Evolutionary conservation across 2,329 filamentous ascomycete genomes (phyloP).

Genomic region (Paracoccidioides brasiliensis): DNA sequence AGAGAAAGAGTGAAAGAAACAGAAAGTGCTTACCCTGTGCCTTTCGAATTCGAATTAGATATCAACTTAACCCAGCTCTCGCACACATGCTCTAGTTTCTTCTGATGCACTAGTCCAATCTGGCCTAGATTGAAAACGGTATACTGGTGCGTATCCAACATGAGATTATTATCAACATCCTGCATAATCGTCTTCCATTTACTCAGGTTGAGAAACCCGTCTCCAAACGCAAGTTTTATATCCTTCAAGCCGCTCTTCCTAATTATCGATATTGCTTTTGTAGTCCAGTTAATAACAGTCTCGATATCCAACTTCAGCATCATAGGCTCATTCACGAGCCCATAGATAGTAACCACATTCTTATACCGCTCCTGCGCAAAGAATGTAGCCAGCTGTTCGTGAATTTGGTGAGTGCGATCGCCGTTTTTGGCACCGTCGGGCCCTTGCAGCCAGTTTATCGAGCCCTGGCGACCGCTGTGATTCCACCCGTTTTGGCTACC

Average conservation of each 20-base stretch:
- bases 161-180: slow-evolving; percentile 51
- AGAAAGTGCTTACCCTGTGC: slow-evolving; percentile 43
- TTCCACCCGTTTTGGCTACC: slow-evolving; percentile 98
- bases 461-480: slow-evolving; percentile 72
- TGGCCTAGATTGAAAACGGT: slow-evolving; percentile 92
- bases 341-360: slow-evolving; percentile 85
- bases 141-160: slow-evolving; percentile 97
- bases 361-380: slow-evolving; percentile 88
- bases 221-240: slow-evolving; percentile 65
- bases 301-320: slow-evolving; percentile 58
- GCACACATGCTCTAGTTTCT: slow-evolving; percentile 81
- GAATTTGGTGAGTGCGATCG: slow-evolving; percentile 71
- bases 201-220: slow-evolving; percentile 81
- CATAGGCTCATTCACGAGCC: slow-evolving; percentile 83
- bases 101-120: slow-evolving; percentile 65
- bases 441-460: slow-evolving; percentile 83
- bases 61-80: slow-evolving; percentile 67
- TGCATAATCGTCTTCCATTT: slow-evolving; percentile 83
- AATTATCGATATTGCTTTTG: slow-evolving; percentile 56
- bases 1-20: not conserved
- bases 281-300: slow-evolving; percentile 68
- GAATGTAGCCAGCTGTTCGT: slow-evolving; percentile 77
- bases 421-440: slow-evolving; percentile 66
- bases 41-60: slow-evolving; percentile 54
- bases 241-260: slow-evolving; percentile 61